phyloP scores from a whole-genome alignment of 495 filamentous ascomycete genomes.

The Daldinia loculata region DNA sequence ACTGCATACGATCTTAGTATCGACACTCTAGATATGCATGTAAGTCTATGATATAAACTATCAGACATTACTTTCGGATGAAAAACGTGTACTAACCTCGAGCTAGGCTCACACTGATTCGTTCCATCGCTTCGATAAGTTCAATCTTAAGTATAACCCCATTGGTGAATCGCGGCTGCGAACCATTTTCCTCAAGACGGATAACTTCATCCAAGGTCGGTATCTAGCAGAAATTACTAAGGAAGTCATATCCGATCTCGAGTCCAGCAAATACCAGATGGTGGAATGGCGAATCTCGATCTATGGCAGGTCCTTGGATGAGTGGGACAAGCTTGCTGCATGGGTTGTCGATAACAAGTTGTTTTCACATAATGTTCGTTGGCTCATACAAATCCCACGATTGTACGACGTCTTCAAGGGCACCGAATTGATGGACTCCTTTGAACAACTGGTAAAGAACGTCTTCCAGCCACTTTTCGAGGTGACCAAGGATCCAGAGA shows the following conservation, averaged over 20 bases:
- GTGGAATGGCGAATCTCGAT: conserved; percentile 98
- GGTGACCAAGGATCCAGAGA: conserved; percentile 85
- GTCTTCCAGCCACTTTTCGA: conserved; percentile 95
- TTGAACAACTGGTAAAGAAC: conserved; percentile 90
- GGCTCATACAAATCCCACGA: conserved; percentile 94
- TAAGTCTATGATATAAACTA: conserved; percentile 49
- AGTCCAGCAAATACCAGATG: conserved; percentile 99
- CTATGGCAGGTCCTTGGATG: conserved; percentile 88
- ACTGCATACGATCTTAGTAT: conserved; percentile 98
- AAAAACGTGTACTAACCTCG: conserved; percentile 8
- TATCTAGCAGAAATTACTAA: conserved; percentile 98
- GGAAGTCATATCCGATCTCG: conserved; percentile 96
- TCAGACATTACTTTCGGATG: not conserved
- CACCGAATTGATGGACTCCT: conserved; percentile 83
- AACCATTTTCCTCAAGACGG: conserved; percentile 97
- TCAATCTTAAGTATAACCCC: conserved; percentile 98
- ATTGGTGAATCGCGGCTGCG: conserved; percentile 93
- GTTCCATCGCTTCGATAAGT: conserved; percentile 99
- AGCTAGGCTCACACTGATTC: conserved; percentile 91
- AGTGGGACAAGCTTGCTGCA: conserved; percentile 97
- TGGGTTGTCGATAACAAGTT: conserved; percentile 99
- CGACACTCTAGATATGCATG: conserved; percentile 98
- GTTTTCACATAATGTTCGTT: conserved; percentile 95
- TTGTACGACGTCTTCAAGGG: conserved; percentile 96
- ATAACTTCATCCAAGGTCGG: conserved; percentile 94